These are phyloP conservation scores for Aureobasidium sp. DNA, from an alignment of 2,329 filamentous ascomycete species.

Conservation along the genomic window DNA sequence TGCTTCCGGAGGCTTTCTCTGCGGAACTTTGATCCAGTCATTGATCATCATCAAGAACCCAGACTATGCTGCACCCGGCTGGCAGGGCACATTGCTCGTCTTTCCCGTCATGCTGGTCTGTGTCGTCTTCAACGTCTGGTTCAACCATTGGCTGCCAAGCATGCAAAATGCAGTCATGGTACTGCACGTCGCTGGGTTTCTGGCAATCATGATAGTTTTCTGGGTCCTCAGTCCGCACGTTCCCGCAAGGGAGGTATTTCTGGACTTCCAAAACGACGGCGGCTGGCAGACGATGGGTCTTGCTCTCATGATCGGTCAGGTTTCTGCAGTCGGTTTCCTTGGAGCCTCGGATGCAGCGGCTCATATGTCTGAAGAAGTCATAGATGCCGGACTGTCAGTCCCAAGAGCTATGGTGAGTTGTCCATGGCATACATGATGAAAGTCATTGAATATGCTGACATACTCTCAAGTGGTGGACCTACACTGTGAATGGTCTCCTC, in stretches of 20 bases:
- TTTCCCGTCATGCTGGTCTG: conserved; percentile 40
- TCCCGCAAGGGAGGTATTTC: conserved; percentile 29
- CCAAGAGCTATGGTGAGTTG: conserved; percentile 24
- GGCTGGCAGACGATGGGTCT: conserved; percentile 32
- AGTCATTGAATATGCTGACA: conserved; percentile 32
- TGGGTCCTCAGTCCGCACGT: conserved; percentile 25
- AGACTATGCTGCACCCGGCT: conserved; percentile 35
- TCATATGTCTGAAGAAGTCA: conserved; percentile 27
- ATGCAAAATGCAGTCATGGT: conserved; percentile 34
- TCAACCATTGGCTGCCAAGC: conserved; percentile 29
- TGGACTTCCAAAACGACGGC: conserved; percentile 32
- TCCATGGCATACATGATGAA: conserved; percentile 26
- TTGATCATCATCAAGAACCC: conserved; percentile 38
- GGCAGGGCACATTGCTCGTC: conserved; percentile 45
- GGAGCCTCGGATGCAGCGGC: conserved; percentile 11
- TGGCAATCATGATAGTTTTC: conserved; percentile 23
- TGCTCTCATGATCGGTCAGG: conserved; percentile 28
- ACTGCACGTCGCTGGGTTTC: conserved; percentile 34
- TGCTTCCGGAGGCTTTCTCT: conserved; percentile 42
- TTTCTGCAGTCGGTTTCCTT: conserved; percentile 25
- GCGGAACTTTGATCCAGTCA: conserved; percentile 43
- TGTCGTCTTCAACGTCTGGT: conserved; percentile 36
- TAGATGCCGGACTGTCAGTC: conserved; percentile 26
- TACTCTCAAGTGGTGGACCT: conserved; percentile 14
- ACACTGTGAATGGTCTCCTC: conserved; percentile 29